These are phyloP conservation scores for Xylaria sp. DNA, from an alignment of 2,329 filamentous ascomycete species.

Conservation along the genomic window DNA sequence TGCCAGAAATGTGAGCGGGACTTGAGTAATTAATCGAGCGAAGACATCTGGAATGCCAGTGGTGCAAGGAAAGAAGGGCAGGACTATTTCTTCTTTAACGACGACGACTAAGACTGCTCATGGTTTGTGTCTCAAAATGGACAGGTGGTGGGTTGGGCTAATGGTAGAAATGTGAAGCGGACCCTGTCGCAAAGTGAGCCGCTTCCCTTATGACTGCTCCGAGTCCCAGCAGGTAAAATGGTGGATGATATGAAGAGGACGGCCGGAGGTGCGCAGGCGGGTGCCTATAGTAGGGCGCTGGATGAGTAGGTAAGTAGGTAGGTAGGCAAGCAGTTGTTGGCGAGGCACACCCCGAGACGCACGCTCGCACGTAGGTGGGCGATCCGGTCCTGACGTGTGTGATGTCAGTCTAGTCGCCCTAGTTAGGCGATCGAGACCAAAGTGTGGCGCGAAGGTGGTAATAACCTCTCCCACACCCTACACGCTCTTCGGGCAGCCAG, in stretches of 20 bases:
- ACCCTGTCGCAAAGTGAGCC: conserved; percentile 24
- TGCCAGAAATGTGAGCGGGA: conserved; percentile 44
- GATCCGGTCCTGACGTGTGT: conserved; percentile 33
- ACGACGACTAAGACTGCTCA: conserved; percentile 37
- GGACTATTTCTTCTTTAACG: conserved; percentile 46
- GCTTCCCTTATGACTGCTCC: conserved; percentile 22
- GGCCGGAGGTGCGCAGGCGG: conserved; percentile 13
- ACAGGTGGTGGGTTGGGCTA: conserved; percentile 7
- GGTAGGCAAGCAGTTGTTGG: conserved; percentile 9
- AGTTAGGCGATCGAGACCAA: conserved; percentile 19
- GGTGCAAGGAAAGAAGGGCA: conserved; percentile 43
- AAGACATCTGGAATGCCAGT: conserved; percentile 48
- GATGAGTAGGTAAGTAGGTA: not conserved
- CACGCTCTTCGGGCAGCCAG: conserved; percentile 31
- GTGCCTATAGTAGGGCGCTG: conserved; percentile 2
- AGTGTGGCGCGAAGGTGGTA: conserved; percentile 27
- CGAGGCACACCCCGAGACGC: conserved; percentile 19
- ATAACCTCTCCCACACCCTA: conserved; percentile 17
- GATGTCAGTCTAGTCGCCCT: conserved; percentile 27
- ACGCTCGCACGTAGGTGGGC: conserved; percentile 11
- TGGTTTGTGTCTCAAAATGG: conserved; percentile 35
- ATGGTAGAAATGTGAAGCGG: conserved; percentile 28
- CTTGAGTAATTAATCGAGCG: conserved; percentile 42
- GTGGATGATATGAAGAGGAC: not conserved
- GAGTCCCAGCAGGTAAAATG: conserved; percentile 17